phyloP scores from a whole-genome alignment of 169 alveolate species.

The Pseudocohnilembus persalinus region DNA sequence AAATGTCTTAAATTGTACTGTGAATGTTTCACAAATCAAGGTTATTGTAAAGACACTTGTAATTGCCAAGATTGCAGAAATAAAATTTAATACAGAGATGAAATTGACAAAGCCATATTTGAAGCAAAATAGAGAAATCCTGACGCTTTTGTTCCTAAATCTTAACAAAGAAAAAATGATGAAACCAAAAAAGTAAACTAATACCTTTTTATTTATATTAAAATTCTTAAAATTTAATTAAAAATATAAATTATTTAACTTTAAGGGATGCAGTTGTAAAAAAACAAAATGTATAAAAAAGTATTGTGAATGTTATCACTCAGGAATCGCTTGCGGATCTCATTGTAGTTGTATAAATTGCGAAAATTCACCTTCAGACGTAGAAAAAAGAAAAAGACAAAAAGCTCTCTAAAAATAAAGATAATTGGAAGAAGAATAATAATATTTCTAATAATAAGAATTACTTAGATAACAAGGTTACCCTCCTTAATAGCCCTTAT shows the following conservation, averaged over 20 bases:
- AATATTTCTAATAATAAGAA: not conserved
- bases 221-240: conserved; percentile 11
- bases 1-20: conserved; percentile 88
- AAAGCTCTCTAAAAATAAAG: not conserved
- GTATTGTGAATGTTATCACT: conserved; percentile 81
- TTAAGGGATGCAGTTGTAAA: conserved; percentile 77
- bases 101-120: conserved; percentile 63
- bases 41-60: conserved; percentile 78
- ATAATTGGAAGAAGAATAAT: not conserved
- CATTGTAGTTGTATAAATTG: conserved; percentile 74
- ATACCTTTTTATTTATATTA: no score
- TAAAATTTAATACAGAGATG: conserved; percentile 68
- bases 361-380: not conserved
- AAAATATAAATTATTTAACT: conserved; percentile 11
- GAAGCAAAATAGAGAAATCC: conserved; percentile 79
- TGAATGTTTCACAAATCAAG: conserved; percentile 85
- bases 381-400: not conserved
- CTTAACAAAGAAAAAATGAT: conserved; percentile 14
- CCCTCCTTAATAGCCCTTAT: no score
- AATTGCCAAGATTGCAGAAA: conserved; percentile 82
- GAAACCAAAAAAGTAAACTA: not conserved
- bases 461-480: no score
- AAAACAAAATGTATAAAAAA: conserved; percentile 77
- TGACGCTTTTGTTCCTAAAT: conserved; percentile 72
- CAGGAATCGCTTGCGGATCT: conserved; percentile 58